Percentiles rank a stretch among this genome's conserved stretches.
These are phyloP conservation scores for Pseudogymnoascus sp. DNA, from an alignment of 2,329 filamentous ascomycete species.

Conservation along the genomic window DNA sequence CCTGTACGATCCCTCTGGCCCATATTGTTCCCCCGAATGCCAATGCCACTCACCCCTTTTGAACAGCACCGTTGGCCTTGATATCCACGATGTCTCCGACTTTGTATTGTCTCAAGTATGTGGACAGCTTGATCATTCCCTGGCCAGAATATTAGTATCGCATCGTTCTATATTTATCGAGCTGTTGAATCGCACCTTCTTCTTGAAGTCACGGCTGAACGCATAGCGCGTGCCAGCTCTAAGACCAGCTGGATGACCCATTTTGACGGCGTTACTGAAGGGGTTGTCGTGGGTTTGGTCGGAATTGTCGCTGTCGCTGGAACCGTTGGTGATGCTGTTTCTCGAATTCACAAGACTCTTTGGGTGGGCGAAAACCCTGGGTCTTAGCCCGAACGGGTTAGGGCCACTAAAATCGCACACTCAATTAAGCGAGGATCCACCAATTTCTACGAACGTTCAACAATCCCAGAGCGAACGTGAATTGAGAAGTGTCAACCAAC, in stretches of 20 bases:
- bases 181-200: constrained; percentile 46
- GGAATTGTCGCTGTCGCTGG: constrained; percentile 18
- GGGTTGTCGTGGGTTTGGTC: constrained; percentile 16
- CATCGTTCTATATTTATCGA: background rate
- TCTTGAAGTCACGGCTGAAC: constrained; percentile 90
- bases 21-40: constrained; percentile 1
- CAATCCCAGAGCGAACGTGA: constrained; percentile 7
- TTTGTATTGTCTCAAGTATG: constrained; percentile 91
- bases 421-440: constrained; percentile 14
- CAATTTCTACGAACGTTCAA: constrained; percentile 13
- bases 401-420: constrained; percentile 13
- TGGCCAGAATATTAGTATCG: constrained; percentile 7
- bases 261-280: constrained; percentile 52
- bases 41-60: constrained; percentile 75
- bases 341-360: constrained; percentile 9
- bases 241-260: constrained; percentile 85
- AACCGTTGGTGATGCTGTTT: constrained; percentile 14
- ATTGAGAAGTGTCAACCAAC: constrained; percentile 17
- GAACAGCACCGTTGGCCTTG: constrained; percentile 95
- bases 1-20: background rate
- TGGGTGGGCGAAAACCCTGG: constrained; percentile 10
- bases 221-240: constrained; percentile 85
- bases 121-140: constrained; percentile 87
- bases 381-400: constrained; percentile 10
- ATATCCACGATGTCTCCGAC: constrained; percentile 99